These are phyloP conservation scores for Phytopythium boreale DNA, from an alignment of 352 stramenopile genomes.

Conservation along the genomic window DNA sequence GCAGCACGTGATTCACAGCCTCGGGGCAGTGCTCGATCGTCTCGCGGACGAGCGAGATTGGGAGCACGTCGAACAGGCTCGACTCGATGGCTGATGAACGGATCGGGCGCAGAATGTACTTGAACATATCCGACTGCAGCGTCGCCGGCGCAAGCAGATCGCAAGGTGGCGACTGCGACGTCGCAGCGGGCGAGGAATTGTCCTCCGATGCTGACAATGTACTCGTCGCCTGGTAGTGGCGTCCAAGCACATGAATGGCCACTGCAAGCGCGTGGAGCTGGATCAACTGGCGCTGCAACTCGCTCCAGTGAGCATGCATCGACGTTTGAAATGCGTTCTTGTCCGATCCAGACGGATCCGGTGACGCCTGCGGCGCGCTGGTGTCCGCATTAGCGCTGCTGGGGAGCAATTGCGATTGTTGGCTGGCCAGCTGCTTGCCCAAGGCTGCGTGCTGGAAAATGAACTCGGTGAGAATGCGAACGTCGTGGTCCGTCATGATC, in stretches of 20 bases:
- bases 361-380: background rate
- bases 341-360: background rate
- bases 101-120: conserved; percentile 74
- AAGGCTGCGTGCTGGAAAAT: conserved; percentile 20
- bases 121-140: conserved; percentile 70
- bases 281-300: conserved; percentile 45
- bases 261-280: conserved; percentile 57
- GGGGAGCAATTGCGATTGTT: background rate
- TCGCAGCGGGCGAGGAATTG: background rate
- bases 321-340: conserved; percentile 40
- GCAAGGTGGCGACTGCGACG: background rate
- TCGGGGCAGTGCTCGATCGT: conserved; percentile 77
- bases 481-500: conserved; percentile 31
- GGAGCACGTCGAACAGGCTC: conserved; percentile 66
- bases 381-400: background rate
- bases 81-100: conserved; percentile 79
- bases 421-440: conserved; percentile 25
- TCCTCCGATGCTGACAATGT: conserved; percentile 5
- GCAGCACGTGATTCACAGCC: conserved; percentile 71
- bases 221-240: conserved; percentile 43
- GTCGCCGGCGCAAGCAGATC: conserved; percentile 41
- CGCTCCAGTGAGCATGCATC: conserved; percentile 46
- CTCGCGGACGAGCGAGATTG: conserved; percentile 71
- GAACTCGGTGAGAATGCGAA: conserved; percentile 35
- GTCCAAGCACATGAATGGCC: conserved; percentile 51